Base-by-base conservation (phyloP, 1,284 basidiomycete species). In the Malassezia caprae region DNA sequence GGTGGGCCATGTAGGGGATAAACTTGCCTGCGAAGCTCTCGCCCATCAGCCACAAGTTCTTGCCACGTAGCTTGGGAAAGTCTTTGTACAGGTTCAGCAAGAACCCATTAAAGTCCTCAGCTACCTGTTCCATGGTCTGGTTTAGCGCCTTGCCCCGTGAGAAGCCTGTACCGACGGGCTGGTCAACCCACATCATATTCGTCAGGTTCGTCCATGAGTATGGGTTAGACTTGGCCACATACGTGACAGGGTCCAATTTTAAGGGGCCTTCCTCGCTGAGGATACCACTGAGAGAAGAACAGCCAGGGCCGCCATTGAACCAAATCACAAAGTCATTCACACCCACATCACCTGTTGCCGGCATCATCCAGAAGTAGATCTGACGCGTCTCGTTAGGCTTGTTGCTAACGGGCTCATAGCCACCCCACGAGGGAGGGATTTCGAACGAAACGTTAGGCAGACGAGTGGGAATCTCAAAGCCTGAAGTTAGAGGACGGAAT, bases 11-110 rank as follows among this genome's bases (percentile, higher is more conserved):
- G 76, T 89, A 93, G 15, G 93, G 93, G 61, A 96, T 91, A 78
- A 88, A 96, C 78, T 96, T 90, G 17, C 93, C 93, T 15, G 90
- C 91, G 72, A 84, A 98, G 59, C 86, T 89, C 78, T 69, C 65
- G 32, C 69, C 69, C 1, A 61, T 67, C 30, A 68, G 49, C 34
- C 53, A 63, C 6, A 64, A 61, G 43, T 61, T 64, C 35, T 64
- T 58, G 37, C 57, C 54, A 8, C 50, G 52, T 12, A 65, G 15
- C 39, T 60, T 52, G 19, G 56, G 58, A 31, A 69, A 72, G 4
- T 58, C 63, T 6, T 58, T 50, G 49, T 56, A 63, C 43, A 64
- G 64, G 48, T 64, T 59, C n/a, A 44, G 40, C 34, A 66, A 60
- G 61, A 74, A 74, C 1, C 63, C 63, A 45, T 61, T 61, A 51